Evolutionary conservation across 1,284 basidiomycete genomes (phyloP).

Genomic region (Ustilago loliicola): DNA sequence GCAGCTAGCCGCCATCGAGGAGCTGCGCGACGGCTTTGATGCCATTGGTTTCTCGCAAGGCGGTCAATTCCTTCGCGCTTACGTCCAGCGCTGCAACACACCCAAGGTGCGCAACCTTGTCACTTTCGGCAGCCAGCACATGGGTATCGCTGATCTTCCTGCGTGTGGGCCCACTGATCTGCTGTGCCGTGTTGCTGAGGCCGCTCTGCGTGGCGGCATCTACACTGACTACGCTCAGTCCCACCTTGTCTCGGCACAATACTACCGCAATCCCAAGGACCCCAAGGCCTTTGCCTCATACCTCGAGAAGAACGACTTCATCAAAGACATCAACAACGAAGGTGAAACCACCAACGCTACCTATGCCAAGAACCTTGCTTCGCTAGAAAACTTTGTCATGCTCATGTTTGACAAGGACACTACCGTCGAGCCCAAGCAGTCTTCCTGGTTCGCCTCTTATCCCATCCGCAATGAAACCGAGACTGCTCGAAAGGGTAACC

Average conservation of each 20-base stretch:
- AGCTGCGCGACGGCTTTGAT: constrained; percentile 77
- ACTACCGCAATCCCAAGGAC: constrained; percentile 83
- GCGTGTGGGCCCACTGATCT: constrained; percentile 78
- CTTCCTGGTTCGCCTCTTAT: constrained; percentile 66
- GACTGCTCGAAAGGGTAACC: background rate
- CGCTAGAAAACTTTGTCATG: constrained; percentile 70
- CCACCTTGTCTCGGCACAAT: constrained; percentile 80
- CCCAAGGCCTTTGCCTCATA: constrained; percentile 78
- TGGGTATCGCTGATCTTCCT: constrained; percentile 84
- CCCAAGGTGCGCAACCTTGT: constrained; percentile 76
- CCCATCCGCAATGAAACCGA: constrained; percentile 50
- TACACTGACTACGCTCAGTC: constrained; percentile 75
- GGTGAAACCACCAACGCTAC: constrained; percentile 48
- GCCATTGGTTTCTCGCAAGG: constrained; percentile 64
- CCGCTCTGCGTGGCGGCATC: constrained; percentile 80
- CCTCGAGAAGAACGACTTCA: constrained; percentile 76
- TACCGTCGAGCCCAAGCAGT: constrained; percentile 65
- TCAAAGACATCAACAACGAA: constrained; percentile 72
- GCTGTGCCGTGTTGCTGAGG: constrained; percentile 75
- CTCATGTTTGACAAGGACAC: constrained; percentile 66
- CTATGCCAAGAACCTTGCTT: constrained; percentile 63
- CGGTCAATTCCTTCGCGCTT: constrained; percentile 91
- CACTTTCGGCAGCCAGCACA: constrained; percentile 75
- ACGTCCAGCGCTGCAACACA: constrained; percentile 84
- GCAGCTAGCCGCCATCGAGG: constrained; percentile 79